phyloP scores from a whole-genome alignment of 1,284 basidiomycete genomes.

The Cutaneotrichosporon spelunceum region DNA sequence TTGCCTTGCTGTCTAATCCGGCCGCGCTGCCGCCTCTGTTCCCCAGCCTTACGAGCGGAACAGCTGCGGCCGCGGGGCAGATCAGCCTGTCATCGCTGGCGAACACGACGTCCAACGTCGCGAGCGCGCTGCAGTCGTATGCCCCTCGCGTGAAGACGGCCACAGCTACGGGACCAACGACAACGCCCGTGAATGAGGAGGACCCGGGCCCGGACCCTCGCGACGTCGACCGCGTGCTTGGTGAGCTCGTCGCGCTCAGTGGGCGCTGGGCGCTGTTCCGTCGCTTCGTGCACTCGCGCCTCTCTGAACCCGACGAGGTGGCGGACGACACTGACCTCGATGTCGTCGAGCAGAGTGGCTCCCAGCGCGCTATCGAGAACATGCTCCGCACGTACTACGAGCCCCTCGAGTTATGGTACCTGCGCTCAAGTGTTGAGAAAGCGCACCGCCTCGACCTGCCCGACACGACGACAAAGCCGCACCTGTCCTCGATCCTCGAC shows the following conservation, averaged over 20 bases:
- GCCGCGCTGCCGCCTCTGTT: slow-evolving; percentile 40
- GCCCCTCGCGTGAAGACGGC: slow-evolving; percentile 42
- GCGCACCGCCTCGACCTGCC: slow-evolving; percentile 62
- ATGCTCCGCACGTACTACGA: slow-evolving; percentile 73
- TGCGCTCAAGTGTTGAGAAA: slow-evolving; percentile 82
- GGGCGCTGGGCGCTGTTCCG: slow-evolving; percentile 88
- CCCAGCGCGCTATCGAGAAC: slow-evolving; percentile 62
- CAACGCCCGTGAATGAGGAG: slow-evolving; percentile 56
- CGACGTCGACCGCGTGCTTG: slow-evolving; percentile 82
- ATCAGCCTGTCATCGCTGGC: slow-evolving; percentile 41
- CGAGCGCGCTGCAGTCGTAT: slow-evolving; percentile 49
- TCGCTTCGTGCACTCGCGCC: slow-evolving; percentile 73
- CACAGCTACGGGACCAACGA: slow-evolving; percentile 34
- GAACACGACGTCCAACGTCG: slow-evolving; percentile 51
- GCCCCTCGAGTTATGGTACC: slow-evolving; percentile 89
- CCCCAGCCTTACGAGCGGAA: slow-evolving; percentile 24
- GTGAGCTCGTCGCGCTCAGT: slow-evolving; percentile 82
- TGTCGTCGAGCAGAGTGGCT: slow-evolving; percentile 52
- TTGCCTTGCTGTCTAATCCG: slow-evolving; percentile 43
- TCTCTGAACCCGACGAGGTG: slow-evolving; percentile 27
- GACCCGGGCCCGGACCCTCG: slow-evolving; percentile 65
- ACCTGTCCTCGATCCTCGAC: slow-evolving; percentile 65
- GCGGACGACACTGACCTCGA: slow-evolving; percentile 37
- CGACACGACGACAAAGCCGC: slow-evolving; percentile 62
- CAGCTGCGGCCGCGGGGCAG: slow-evolving; percentile 19